Base-by-base conservation (phyloP, 441 rosid genomes). In the Sinapis alba region DNA sequence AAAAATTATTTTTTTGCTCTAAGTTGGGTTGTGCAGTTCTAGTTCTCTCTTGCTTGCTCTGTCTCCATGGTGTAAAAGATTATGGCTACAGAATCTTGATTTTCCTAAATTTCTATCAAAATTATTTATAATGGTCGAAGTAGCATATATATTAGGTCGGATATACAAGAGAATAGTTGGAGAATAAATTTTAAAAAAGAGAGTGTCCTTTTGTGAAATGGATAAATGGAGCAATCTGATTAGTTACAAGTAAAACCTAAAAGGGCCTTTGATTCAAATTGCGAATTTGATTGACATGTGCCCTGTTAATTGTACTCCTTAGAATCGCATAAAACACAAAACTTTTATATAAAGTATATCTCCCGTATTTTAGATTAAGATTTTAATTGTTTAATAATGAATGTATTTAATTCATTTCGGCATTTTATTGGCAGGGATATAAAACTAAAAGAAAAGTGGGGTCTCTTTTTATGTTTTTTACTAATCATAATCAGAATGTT, bases 401-500 rank as follows among this genome's bases (percentile, higher is more conserved):
- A 11, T 61, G 54, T 41, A 18, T 28, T 20, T 23, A 73, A 63
- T 10, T 54, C 57, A 73, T 62, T 68, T 73, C 62, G 47, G 63
- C 61, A 24, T 73, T 58, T 57, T 26, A 68, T 67, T 73, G 74
- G 78, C 6, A 8, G 66, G 45, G 2, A 16, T 26, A 3, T 45
- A 70, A 7, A 43, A 7, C 1, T 0, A 21, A 64, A 34, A 26
- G 8, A 78, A 78, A 78, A 73, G 78, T 62, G 71, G 53, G 70
- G 78, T 68, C 74, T 41, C 75, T 68, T 73, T 73, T 56, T 58
- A 58, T 60, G 76, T 71, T 78, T 54, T n/a, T 67, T 68, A 57
- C 50, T 68, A 73, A 78, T 73, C 78, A 78, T 78, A 68, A 73
- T 78, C 71, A 73, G 78, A 73, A 78, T 78, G 81, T 78, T 73